Evolutionary conservation across 1,284 basidiomycete species (phyloP), one percentile per base, ranked within the genome.

Genomic region (Leccinum fallax): DNA sequence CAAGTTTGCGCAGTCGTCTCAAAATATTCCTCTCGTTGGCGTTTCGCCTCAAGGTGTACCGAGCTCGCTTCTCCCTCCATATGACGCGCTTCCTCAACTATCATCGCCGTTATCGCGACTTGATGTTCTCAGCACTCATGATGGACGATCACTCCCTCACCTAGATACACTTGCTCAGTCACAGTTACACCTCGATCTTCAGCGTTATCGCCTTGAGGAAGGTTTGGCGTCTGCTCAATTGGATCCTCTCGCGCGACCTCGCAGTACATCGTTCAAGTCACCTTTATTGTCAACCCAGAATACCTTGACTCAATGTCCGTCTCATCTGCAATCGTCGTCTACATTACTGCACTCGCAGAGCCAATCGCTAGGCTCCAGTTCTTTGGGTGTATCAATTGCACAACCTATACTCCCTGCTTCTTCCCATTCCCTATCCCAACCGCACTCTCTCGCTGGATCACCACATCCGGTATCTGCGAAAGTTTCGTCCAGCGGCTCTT

Each of bases 1-100:
- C 79, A 91, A 89, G 72, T 92, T 86, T 71, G 78, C 83, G 4
- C 80, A 82, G 24, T 77, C 77, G 16, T 71, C 73, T 13, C 76
- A 79, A 60, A 72, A 71, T 28, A 63, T 68, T 16, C 58, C 73
- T 19, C 72, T 78, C 49, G 57, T 58, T 21, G 69, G 65, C 28
- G 55, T 67, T 57, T 67, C 71, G 4, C 53, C 72, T 19, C 70
- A 71, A 46, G 26, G 43, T 11, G 10, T 32, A 26, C 53, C 64
- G 3, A 21, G 57, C 11, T 64, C 74, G 15, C 52, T 73, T 49
- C 58, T 76, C 36, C 38, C 69, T 1, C 46, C 67, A 3, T 69
- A 72, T 55, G 74, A 75, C 52, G 55, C 65, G 7, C 62, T 70
- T 16, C n/a, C 71, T n/a, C 73, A 71, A 13, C 7, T 75, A 26